Conservation (phyloP, 1,284 basidiomycete genomes). For the Gymnopus androsaceus region DNA sequence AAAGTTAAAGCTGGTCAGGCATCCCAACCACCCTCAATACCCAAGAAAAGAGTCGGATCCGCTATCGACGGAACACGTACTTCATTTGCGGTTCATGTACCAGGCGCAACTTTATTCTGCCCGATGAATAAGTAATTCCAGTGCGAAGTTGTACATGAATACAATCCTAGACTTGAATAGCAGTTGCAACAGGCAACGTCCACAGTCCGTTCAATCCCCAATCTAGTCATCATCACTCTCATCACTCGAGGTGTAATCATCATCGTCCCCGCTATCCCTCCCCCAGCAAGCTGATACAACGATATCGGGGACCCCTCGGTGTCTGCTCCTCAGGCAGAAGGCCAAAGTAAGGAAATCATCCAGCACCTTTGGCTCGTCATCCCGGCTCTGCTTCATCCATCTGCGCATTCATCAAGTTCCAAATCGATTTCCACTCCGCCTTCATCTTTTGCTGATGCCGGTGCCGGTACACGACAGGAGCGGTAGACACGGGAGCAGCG, state of each 20-base stretch:
- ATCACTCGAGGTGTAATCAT: slow-evolving; percentile 65
- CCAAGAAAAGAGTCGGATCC: too few species aligned
- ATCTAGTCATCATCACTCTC: slow-evolving; percentile 67
- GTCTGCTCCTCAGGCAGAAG: slow-evolving; percentile 35
- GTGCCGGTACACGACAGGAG: too few species aligned
- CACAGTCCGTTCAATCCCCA: slow-evolving; percentile 3
- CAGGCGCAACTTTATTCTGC: too few species aligned
- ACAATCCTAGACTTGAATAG: neutral
- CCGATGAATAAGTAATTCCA: too few species aligned
- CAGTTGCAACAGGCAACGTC: neutral
- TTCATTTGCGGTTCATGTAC: too few species aligned
- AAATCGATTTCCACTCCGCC: slow-evolving; percentile 48
- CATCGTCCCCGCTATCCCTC: slow-evolving; percentile 47
- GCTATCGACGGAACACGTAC: too few species aligned
- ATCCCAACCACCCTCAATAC: too few species aligned
- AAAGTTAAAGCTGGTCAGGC: too few species aligned
- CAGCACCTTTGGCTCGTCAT: neutral
- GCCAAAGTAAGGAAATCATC: slow-evolving; percentile 37
- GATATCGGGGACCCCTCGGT: slow-evolving; percentile 46
- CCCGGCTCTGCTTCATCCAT: slow-evolving; percentile 36
- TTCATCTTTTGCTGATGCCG: slow-evolving; percentile 34
- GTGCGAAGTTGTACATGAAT: neutral
- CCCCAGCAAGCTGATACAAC: slow-evolving; percentile 51
- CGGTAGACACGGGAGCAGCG: slow-evolving; percentile 22
- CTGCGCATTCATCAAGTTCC: slow-evolving; percentile 50